Evolutionary conservation across 2,329 filamentous ascomycete genomes (phyloP).

Genomic region (Aspergillus aculeatinus): DNA sequence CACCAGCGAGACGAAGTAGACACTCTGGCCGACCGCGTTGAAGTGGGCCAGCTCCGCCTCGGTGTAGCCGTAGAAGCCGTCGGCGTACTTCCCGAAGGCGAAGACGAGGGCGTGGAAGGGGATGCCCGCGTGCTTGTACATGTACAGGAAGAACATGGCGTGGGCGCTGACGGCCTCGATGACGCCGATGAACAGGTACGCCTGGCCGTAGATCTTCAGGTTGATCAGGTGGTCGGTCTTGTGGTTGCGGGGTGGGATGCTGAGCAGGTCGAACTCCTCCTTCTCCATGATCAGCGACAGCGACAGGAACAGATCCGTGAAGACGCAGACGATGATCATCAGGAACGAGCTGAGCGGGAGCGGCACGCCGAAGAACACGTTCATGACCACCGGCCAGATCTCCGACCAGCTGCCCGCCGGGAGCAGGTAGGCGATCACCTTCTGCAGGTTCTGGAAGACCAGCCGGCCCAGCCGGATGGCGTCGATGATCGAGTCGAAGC

Average conservation of each 20-base stretch:
- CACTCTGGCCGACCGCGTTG: slow-evolving; percentile 52
- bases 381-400: slow-evolving; percentile 58
- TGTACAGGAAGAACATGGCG: slow-evolving; percentile 57
- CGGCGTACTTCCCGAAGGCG: slow-evolving; percentile 50
- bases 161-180: slow-evolving; percentile 54
- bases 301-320: slow-evolving; percentile 55
- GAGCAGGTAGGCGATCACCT: slow-evolving; percentile 46
- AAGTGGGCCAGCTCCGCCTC: slow-evolving; percentile 48
- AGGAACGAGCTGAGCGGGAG: slow-evolving; percentile 54
- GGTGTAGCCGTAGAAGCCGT: slow-evolving; percentile 53
- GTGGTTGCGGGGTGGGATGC: slow-evolving; percentile 52
- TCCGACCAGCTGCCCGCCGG: slow-evolving; percentile 57
- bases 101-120: slow-evolving; percentile 51
- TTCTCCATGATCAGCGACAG: slow-evolving; percentile 57
- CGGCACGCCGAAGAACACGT: slow-evolving; percentile 57
- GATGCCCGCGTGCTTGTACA: slow-evolving; percentile 51
- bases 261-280: slow-evolving; percentile 55
- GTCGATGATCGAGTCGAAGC: slow-evolving; percentile 36
- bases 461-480: slow-evolving; percentile 34
- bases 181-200: slow-evolving; percentile 54
- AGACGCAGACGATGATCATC: slow-evolving; percentile 60
- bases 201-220: slow-evolving; percentile 52
- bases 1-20: slow-evolving; percentile 57
- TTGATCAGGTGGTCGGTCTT: slow-evolving; percentile 55
- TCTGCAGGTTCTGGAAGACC: slow-evolving; percentile 39